A percentile compares a stretch with the other conserved stretches of the same genome.
These are phyloP conservation scores for Neoconidiobolus thromboides DNA, from an alignment of 371 early-diverging fungal genomes.

Conservation along the genomic window DNA sequence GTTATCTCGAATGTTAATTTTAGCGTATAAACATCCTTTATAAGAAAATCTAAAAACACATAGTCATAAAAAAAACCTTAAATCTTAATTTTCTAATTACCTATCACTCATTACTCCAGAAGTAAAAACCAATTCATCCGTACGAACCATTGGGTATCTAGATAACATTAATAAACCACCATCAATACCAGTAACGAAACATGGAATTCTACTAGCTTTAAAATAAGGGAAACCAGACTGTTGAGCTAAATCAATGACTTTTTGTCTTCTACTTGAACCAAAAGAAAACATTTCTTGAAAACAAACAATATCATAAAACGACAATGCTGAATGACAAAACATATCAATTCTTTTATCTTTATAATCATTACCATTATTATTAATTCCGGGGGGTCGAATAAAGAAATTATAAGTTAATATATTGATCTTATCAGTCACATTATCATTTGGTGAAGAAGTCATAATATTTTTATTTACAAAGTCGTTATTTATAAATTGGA, in stretches of 20 bases:
- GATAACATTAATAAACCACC: conserved; percentile 61
- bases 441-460: too few species aligned
- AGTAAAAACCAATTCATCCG: conserved; percentile 32
- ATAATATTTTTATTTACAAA: too few species aligned
- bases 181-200: conserved; percentile 45
- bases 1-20: conserved; percentile 23
- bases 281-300: conserved; percentile 72
- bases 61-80: conserved; percentile 3
- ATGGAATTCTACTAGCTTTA: conserved; percentile 28
- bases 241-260: conserved; percentile 34
- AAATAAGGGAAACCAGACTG: conserved; percentile 39
- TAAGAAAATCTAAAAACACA: conserved; percentile 25
- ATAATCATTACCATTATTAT: conserved; percentile 48
- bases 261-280: conserved; percentile 30
- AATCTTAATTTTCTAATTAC: conserved; percentile 12
- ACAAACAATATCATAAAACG: conserved; percentile 50
- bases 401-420: conserved; percentile 65
- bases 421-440: conserved; percentile 16
- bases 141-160: conserved; percentile 38
- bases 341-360: conserved; percentile 48
- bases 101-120: conserved; percentile 50
- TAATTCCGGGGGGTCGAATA: conserved; percentile 65
- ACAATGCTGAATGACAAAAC: conserved; percentile 35
- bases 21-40: conserved; percentile 65
- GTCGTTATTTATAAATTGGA: too few species aligned